These are phyloP conservation scores for Citrullus amarus DNA, from an alignment of 306 rosid species.

Conservation along the genomic window DNA sequence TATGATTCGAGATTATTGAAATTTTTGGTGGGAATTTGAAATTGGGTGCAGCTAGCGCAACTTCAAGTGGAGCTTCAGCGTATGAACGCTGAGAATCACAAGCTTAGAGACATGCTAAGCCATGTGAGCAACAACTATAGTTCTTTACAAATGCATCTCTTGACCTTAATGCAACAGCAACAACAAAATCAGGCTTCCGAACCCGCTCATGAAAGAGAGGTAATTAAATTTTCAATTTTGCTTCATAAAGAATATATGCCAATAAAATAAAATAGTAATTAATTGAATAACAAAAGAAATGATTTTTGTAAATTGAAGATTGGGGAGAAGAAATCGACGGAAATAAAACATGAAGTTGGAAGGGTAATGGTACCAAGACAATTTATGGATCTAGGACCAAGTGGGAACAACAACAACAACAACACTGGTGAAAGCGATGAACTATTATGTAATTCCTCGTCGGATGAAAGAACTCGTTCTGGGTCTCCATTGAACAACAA, in stretches of 20 bases:
- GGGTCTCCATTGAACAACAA: slow-evolving; percentile 42
- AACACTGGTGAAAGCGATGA: slow-evolving; percentile 24
- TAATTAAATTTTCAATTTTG: not conserved
- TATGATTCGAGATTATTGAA: not conserved
- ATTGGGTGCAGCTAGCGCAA: slow-evolving; percentile 38
- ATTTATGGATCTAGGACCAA: slow-evolving; percentile 51
- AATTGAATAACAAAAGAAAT: not conserved
- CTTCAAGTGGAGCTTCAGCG: slow-evolving; percentile 66
- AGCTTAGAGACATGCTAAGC: slow-evolving; percentile 62
- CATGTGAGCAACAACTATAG: slow-evolving; percentile 65
- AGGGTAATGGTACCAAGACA: slow-evolving; percentile 42
- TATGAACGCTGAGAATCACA: slow-evolving; percentile 66
- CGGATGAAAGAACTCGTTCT: slow-evolving; percentile 67
- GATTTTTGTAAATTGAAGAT: not conserved
- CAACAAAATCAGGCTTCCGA: slow-evolving; percentile 22
- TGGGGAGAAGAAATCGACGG: slow-evolving; percentile 27
- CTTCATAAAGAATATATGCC: too few relatives aligned
- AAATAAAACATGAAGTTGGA: slow-evolving; percentile 20
- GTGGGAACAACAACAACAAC: slow-evolving; percentile 3
- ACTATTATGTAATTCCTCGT: slow-evolving; percentile 47
- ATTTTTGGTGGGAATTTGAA: not conserved
- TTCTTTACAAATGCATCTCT: slow-evolving; percentile 63
- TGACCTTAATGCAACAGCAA: slow-evolving; percentile 48
- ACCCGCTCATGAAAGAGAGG: slow-evolving; percentile 25
- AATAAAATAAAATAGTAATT: too few relatives aligned